A percentile compares a stretch with the other conserved stretches of the same genome.
Evolutionary conservation across 305 asterid genomes (phyloP).

Genomic region (Fraxinus paxiana): DNA sequence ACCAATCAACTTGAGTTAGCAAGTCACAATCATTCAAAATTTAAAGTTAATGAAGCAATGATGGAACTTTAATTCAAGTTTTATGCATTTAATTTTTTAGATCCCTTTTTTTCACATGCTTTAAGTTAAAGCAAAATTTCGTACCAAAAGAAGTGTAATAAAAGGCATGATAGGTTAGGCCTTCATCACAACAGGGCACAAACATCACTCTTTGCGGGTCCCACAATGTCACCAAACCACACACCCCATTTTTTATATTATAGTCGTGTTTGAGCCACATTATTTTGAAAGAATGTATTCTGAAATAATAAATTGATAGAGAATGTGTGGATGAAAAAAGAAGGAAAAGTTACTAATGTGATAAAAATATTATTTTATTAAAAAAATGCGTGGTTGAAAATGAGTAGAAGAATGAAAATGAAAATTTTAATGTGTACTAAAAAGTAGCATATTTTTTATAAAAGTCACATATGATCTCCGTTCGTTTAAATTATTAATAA

Average conservation of each 20-base stretch:
- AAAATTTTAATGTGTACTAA: no score
- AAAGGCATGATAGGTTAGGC: conserved; percentile 26
- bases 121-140: conserved; percentile 32
- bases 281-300: no score
- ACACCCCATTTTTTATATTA: neutral
- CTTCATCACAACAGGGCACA: neutral
- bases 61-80: conserved; percentile 20
- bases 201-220: neutral
- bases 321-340: no score
- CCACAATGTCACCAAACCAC: neutral
- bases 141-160: conserved; percentile 12
- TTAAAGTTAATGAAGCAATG: conserved; percentile 1
- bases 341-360: no score
- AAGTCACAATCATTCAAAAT: neutral
- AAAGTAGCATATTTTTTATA: no score
- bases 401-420: no score
- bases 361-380: no score
- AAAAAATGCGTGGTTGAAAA: no score
- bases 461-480: neutral
- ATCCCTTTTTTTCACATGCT: conserved; percentile 10
- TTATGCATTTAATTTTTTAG: conserved; percentile 6
- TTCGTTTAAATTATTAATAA: neutral
- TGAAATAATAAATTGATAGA: no score
- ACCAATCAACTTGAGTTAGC: neutral
- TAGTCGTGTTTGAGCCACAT: no score